A percentile compares a stretch with the other conserved stretches of the same genome.
These are phyloP conservation scores for Neurospora sp. DNA, from an alignment of 495 filamentous ascomycete genomes.

Conservation along the genomic window DNA sequence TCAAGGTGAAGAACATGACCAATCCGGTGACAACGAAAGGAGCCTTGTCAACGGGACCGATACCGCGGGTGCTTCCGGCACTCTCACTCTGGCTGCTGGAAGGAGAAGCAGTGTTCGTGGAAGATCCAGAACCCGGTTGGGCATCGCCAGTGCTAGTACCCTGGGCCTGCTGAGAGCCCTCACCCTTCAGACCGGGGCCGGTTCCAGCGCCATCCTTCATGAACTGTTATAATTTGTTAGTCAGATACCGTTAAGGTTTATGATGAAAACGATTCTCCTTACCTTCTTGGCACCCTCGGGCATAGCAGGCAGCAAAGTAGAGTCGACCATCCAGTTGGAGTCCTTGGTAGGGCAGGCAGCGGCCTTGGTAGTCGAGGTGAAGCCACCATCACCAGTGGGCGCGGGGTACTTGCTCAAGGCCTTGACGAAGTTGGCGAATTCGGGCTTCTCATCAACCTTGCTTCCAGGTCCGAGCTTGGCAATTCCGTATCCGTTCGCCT, in stretches of 20 bases:
- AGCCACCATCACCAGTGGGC: constrained; percentile 68
- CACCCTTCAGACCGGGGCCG: constrained; percentile 59
- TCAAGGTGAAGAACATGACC: constrained; percentile 48
- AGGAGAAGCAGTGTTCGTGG: constrained; percentile 30
- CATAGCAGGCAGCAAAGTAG: constrained; percentile 59
- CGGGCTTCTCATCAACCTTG: constrained; percentile 37
- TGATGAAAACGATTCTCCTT: too few species aligned
- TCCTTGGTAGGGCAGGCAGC: constrained; percentile 60
- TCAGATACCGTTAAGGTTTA: too few species aligned
- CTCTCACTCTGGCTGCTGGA: constrained; percentile 20
- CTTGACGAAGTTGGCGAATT: constrained; percentile 55
- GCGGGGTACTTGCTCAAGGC: constrained; percentile 52
- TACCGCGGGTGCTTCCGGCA: constrained; percentile 24
- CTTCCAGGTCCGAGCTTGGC: constrained; percentile 50
- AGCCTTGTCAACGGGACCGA: constrained; percentile 39
- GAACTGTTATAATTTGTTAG: constrained; percentile 23
- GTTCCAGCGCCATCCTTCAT: constrained; percentile 65
- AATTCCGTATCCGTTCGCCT: constrained; percentile 67
- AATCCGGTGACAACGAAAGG: constrained; percentile 45
- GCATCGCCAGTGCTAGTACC: constrained; percentile 50
- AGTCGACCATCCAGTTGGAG: constrained; percentile 63
- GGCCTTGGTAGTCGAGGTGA: constrained; percentile 54
- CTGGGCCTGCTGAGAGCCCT: constrained; percentile 62
- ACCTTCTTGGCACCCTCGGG: constrained; percentile 49
- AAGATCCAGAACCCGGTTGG: constrained; percentile 49